Evolutionary conservation across 2,329 filamentous ascomycete species (phyloP), one percentile per base, ranked within the genome.

Genomic region (Dactylonectria macrodidyma): DNA sequence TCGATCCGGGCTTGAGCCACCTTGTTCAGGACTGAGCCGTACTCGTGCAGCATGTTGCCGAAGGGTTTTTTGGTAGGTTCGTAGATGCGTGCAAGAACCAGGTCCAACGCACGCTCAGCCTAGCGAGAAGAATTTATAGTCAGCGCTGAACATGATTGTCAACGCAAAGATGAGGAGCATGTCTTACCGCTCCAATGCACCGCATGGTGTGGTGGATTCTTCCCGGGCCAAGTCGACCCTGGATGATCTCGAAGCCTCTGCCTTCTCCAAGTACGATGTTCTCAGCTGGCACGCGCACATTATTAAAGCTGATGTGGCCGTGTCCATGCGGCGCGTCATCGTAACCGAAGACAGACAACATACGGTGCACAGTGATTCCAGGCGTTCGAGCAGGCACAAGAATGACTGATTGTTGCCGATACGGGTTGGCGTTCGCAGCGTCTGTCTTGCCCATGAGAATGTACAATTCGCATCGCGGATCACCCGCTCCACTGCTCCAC

Each of bases 291-390:
- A 98, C 93, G 66, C 95, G 92, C 69, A 98, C 96, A 79, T 98
- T 92, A 64, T 91, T 87, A 84, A 99, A 98, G 46, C 86, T 89
- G 79, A 99, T 90, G 82, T 99, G 95, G 50, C 95, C 95, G 83
- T 99, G 96, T 63, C 96, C 96, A 81, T 99, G 96, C 3, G 96
- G 96, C n/a, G 96, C 96, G 76, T 99, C 95, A 80, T 98, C 96
- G 83, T 95, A 98, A 63, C 96, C 96, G 82, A 97, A 97, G 71
- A 98, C 95, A 57, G 88, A 92, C 60, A 99, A 86, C 93, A 98
- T 97, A 73, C 96, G 92, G 82, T 97, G 89, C 75, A 98, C 91
- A 12, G 90, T 97, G 77, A 98, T 92, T 65, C 96, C 96, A 19
- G 93, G 92, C 1, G 93, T 90, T 72, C 89, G 86, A 22, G 93